phyloP scores from a whole-genome alignment of 805 yeast genomes.

The Candida nitratophila region DNA sequence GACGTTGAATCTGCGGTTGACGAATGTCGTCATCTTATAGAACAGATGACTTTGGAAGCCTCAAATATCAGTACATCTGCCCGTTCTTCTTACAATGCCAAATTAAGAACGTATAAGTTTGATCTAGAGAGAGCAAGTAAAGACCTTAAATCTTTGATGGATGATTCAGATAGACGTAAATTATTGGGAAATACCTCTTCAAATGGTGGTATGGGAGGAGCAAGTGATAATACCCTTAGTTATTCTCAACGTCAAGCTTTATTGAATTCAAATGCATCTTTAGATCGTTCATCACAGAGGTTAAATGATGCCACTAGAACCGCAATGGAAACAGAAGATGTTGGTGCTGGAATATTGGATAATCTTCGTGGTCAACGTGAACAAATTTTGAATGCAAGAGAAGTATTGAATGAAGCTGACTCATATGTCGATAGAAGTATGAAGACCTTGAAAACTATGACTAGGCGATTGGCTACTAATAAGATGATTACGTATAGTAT shows the following conservation, averaged over 20 bases:
- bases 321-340: conserved; percentile 85
- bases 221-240: conserved; percentile 16
- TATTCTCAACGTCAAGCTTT: conserved; percentile 77
- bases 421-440: conserved; percentile 86
- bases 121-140: conserved; percentile 53
- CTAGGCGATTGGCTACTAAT: conserved; percentile 87
- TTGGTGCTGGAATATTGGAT: conserved; percentile 85
- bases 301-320: conserved; percentile 81
- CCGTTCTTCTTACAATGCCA: conserved; percentile 66
- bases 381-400: conserved; percentile 79
- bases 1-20: conserved; percentile 66
- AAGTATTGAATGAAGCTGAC: conserved; percentile 84
- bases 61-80: conserved; percentile 72
- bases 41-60: conserved; percentile 83
- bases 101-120: conserved; percentile 62
- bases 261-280: conserved; percentile 66
- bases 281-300: conserved; percentile 78
- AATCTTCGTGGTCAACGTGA: conserved; percentile 92
- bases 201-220: conserved; percentile 39
- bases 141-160: conserved; percentile 48
- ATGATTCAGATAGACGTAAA: conserved; percentile 63
- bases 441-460: conserved; percentile 83
- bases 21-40: conserved; percentile 73
- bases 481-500: conserved; percentile 86
- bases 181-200: conserved; percentile 37